Base-by-base conservation (phyloP, 2,329 filamentous ascomycete genomes). In the Dactylonectria estremocensis region DNA sequence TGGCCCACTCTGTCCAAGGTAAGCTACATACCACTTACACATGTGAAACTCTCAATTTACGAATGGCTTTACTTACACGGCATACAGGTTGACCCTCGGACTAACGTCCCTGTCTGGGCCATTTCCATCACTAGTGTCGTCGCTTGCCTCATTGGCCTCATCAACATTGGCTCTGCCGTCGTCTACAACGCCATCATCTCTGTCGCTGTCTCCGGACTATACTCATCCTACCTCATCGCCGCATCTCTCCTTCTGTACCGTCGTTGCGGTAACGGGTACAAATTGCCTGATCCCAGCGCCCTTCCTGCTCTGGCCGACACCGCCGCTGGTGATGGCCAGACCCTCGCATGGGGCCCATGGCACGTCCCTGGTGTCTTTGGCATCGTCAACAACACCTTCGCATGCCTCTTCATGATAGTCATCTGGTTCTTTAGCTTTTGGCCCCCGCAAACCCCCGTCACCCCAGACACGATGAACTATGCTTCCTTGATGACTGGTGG, bases 351-450 rank as follows among this genome's bases (percentile, higher is more conserved):
- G 87, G 88, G 88, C 0, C 87, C 87, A 0, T 90, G 86, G 85
- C 84, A 82, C 52, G 63, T 90, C 1, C 84, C 84, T 0, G 86
- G 86, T 6, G 72, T 83, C 2, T 72, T 87, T 1, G 88, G 88
- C 0, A 86, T 82, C 5, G 67, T 83, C 24, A 89, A 89, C 76
- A 90, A 90, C 56, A 75, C 80, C 1, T 86, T 87, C 69, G 85
- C 87, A 1, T 86, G 84, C 70, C 31, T 79, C 0, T 90, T 89
- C 61, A 85, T 86, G 77, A 69, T 85, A 1, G 84, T 89, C 40
- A 80, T 89, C 7, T 83, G 87, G 54, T 89, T 90, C 76, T 90
- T 85, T 79, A 83, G 81, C 33, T 83, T 89, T 28, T 87, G 84
- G 84, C 86, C 79, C 0, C 80, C 81, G 2, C 68, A 61, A 14